Conservation (phyloP, 2,329 filamentous ascomycete species). For the Penicillium sp. region DNA sequence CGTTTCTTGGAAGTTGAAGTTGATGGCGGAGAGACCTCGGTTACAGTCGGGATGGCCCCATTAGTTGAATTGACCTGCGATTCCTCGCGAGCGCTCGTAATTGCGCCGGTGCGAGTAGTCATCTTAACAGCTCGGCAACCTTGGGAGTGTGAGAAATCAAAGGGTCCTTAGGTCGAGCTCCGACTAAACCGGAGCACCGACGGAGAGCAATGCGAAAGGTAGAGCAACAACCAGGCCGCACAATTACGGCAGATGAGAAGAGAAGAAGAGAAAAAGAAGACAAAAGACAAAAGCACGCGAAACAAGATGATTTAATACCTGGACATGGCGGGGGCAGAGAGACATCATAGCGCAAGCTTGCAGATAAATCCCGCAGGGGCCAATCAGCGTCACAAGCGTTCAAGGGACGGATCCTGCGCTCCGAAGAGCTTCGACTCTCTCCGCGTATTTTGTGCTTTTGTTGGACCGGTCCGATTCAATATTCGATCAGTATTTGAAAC, state of each 20-base stretch:
- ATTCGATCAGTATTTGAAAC: neutral
- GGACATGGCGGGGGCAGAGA: slow-evolving; percentile 3
- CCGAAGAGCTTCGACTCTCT: slow-evolving; percentile 16
- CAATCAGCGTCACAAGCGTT: slow-evolving; percentile 18
- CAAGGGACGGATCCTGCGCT: slow-evolving; percentile 11
- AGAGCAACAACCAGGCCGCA: neutral
- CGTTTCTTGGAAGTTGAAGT: slow-evolving; percentile 26
- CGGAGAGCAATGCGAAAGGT: neutral
- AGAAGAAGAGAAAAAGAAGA: neutral
- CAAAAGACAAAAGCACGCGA: neutral
- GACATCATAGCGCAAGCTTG: slow-evolving; percentile 13
- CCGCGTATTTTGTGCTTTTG: slow-evolving; percentile 8
- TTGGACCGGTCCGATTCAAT: neutral
- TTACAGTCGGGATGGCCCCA: slow-evolving; percentile 8
- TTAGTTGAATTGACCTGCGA: slow-evolving; percentile 7
- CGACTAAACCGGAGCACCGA: slow-evolving; percentile 1
- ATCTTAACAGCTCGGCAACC: slow-evolving; percentile 12
- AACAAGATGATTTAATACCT: slow-evolving; percentile 4
- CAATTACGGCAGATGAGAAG: neutral
- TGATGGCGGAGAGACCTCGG: slow-evolving; percentile 1
- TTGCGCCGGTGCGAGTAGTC: slow-evolving; percentile 19
- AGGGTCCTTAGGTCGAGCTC: slow-evolving; percentile 1
- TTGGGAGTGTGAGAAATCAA: neutral
- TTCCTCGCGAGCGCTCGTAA: slow-evolving; percentile 15
- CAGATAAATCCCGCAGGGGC: slow-evolving; percentile 12